Conservation (phyloP, 768 basidiomycete species). For the Rhodotorula paludigena region DNA sequence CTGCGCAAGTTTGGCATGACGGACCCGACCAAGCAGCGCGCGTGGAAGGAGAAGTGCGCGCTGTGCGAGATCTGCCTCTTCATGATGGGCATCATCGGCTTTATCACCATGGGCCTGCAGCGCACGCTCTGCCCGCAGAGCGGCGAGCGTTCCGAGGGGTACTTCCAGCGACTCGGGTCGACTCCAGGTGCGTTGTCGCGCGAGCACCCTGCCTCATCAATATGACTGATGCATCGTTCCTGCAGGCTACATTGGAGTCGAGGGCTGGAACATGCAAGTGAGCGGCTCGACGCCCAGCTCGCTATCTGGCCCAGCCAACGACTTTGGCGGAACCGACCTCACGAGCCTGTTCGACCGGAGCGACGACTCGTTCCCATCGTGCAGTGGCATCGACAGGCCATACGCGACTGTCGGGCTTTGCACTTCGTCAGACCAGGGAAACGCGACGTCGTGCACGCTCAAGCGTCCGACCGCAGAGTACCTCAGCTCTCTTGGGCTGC, state of each 20-base stretch:
- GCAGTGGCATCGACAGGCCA: constrained; percentile 57
- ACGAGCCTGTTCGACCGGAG: constrained; percentile 74
- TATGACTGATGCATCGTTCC: not conserved
- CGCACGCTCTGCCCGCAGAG: constrained; percentile 76
- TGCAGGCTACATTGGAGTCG: constrained; percentile 65
- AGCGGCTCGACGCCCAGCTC: constrained; percentile 56
- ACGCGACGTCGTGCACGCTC: constrained; percentile 60
- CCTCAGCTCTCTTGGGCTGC: constrained; percentile 59
- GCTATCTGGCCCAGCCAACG: constrained; percentile 56
- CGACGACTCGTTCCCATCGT: constrained; percentile 62
- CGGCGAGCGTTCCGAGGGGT: constrained; percentile 51
- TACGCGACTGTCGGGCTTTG: constrained; percentile 76
- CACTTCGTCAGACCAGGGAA: constrained; percentile 47
- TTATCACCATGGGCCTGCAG: constrained; percentile 90
- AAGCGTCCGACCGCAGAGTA: constrained; percentile 57
- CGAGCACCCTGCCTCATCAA: not conserved
- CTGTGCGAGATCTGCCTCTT: constrained; percentile 79
- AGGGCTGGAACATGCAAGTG: constrained; percentile 72
- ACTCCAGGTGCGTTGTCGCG: constrained; percentile 38
- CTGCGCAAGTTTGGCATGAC: constrained; percentile 70
- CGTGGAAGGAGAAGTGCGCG: constrained; percentile 96
- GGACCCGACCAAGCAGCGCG: constrained; percentile 71
- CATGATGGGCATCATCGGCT: constrained; percentile 75
- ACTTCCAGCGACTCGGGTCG: constrained; percentile 56
- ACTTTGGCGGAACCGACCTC: constrained; percentile 74